Percentiles rank a stretch among this genome's conserved stretches.
Conservation (phyloP, 805 yeast species). For the Cephaloascus albidus region DNA sequence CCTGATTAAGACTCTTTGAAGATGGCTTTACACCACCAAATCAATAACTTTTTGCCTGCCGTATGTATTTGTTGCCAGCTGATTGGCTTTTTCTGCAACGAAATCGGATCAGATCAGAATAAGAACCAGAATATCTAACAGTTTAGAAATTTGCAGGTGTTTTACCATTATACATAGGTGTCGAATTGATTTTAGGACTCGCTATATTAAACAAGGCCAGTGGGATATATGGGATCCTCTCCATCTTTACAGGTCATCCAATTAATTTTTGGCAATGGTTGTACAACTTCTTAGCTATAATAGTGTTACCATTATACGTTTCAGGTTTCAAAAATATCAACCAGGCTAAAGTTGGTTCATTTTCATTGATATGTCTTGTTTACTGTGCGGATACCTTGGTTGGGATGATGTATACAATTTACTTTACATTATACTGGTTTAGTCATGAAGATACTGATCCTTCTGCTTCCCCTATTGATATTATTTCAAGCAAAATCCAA, state of each 20-base stretch:
- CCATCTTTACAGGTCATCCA: constrained; percentile 85
- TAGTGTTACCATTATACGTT: constrained; percentile 55
- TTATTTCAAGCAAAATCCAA: constrained; percentile 4
- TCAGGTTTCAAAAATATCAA: constrained; percentile 40
- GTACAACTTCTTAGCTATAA: constrained; percentile 56
- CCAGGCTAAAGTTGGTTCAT: constrained; percentile 47
- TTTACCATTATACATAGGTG: constrained; percentile 80
- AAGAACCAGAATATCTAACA: constrained; percentile 5
- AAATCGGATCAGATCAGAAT: background rate
- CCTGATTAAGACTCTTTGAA: too few relatives aligned
- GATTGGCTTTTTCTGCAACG: background rate
- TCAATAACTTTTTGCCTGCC: constrained; percentile 2
- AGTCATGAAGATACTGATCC: constrained; percentile 28
- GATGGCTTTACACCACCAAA: too few relatives aligned
- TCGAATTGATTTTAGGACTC: constrained; percentile 67
- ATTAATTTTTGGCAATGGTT: constrained; percentile 76
- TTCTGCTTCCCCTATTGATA: background rate
- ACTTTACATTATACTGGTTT: constrained; percentile 75
- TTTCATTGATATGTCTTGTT: constrained; percentile 53
- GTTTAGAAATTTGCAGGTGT: constrained; percentile 56
- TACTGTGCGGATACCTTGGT: constrained; percentile 60
- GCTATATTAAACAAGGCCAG: constrained; percentile 82
- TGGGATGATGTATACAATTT: constrained; percentile 61
- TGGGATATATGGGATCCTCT: constrained; percentile 79
- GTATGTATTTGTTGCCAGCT: too few relatives aligned